Evolutionary conservation across 176 grass and related monocot genomes (phyloP).

Genomic region (Eragrostis nindensis): DNA sequence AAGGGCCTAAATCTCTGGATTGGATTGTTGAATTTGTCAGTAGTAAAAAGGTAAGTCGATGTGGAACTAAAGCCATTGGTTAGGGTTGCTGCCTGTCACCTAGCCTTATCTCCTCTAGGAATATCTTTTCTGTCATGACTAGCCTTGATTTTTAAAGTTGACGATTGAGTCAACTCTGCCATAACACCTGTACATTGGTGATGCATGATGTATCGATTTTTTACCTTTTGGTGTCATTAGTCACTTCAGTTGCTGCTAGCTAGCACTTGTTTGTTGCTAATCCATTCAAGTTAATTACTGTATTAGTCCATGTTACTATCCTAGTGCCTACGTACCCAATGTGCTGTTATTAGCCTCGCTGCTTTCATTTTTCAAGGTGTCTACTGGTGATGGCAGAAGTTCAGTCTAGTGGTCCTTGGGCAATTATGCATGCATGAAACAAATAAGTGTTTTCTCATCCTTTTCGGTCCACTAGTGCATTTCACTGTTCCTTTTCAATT

Average conservation of each 20-base stretch:
- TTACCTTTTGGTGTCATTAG: neutral
- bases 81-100: neutral
- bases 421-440: conserved; percentile 13
- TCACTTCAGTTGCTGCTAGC: neutral
- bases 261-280: conserved; percentile 30
- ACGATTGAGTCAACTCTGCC: conserved; percentile 34
- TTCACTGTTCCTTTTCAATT: neutral
- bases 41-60: conserved; percentile 34
- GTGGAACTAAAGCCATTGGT: conserved; percentile 31
- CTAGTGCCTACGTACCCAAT: neutral
- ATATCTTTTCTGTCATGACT: conserved; percentile 22
- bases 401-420: neutral
- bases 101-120: conserved; percentile 38
- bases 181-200: conserved; percentile 24
- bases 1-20: conserved; percentile 34
- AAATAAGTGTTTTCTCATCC: neutral
- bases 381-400: neutral
- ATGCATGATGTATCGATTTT: neutral
- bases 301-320: neutral
- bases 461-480: neutral
- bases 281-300: conserved; percentile 17
- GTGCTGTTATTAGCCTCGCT: neutral
- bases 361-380: conserved; percentile 21
- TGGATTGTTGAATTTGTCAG: conserved; percentile 27
- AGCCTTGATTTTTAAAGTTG: conserved; percentile 38